Percentiles rank a stretch among this genome's conserved stretches.
phyloP scores from a whole-genome alignment of 371 early-diverging fungal genomes.

The Cokeromyces recurvatus region DNA sequence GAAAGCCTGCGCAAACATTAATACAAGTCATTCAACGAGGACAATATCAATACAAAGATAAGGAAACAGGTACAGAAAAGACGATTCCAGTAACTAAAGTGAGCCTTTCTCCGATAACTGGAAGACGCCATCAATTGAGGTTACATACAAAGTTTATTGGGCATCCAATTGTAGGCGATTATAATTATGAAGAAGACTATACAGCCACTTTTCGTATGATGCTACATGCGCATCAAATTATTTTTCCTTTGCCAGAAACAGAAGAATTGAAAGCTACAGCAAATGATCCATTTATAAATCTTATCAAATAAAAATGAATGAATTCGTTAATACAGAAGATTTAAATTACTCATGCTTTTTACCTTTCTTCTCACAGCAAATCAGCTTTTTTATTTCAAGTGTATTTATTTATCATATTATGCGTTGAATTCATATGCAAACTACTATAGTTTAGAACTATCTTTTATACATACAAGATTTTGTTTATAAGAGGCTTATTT shows the following conservation, averaged over 20 bases:
- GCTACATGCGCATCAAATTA: slow-evolving; percentile 35
- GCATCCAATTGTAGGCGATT: slow-evolving; percentile 64
- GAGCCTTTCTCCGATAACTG: slow-evolving; percentile 52
- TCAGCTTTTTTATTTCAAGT: no score
- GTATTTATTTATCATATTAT: no score
- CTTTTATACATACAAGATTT: no score
- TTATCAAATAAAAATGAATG: neutral
- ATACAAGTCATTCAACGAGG: slow-evolving; percentile 27
- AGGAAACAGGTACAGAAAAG: slow-evolving; percentile 12
- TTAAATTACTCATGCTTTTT: no score
- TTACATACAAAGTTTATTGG: slow-evolving; percentile 57
- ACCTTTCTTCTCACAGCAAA: no score
- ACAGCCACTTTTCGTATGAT: slow-evolving; percentile 43
- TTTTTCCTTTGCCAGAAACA: slow-evolving; percentile 16
- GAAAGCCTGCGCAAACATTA: slow-evolving; percentile 31
- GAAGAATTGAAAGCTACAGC: slow-evolving; percentile 7
- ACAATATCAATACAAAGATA: slow-evolving; percentile 18
- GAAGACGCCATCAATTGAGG: slow-evolving; percentile 69
- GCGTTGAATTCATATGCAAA: no score
- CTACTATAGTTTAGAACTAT: no score
- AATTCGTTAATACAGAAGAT: no score
- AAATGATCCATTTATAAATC: slow-evolving; percentile 20
- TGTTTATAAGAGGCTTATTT: no score
- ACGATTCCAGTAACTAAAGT: slow-evolving; percentile 27
- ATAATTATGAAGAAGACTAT: slow-evolving; percentile 35